Conservation (phyloP, 2,329 filamentous ascomycete species). For the Apiospora kogelbergensis region DNA sequence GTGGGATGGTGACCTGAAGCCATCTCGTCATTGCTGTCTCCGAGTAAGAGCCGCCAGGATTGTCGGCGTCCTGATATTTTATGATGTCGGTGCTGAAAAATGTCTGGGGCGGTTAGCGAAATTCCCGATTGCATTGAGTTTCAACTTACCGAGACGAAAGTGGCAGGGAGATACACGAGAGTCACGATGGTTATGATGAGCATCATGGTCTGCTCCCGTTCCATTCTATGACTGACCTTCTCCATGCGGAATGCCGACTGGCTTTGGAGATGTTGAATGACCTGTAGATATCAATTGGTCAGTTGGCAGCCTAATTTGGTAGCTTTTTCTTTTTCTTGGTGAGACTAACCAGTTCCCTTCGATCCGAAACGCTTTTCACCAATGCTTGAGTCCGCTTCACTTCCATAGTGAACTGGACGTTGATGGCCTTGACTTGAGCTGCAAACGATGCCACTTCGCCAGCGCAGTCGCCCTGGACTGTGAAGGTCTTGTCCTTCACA, state of each 20-base stretch:
- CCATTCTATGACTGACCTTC: conserved; percentile 20
- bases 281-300: conserved; percentile 19
- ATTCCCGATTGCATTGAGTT: not conserved
- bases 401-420: conserved; percentile 36
- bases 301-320: not conserved
- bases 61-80: conserved; percentile 15
- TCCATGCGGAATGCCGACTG: conserved; percentile 31
- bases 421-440: conserved; percentile 33
- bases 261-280: conserved; percentile 33
- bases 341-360: conserved; percentile 33
- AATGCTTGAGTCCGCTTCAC: conserved; percentile 34
- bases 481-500: conserved; percentile 24
- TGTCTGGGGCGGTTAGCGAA: conserved; percentile 24
- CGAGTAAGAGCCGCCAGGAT: conserved; percentile 28
- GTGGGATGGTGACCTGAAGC: conserved; percentile 37
- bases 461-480: conserved; percentile 17
- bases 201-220: conserved; percentile 26
- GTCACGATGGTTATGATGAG: conserved; percentile 35
- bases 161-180: conserved; percentile 34
- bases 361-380: conserved; percentile 32
- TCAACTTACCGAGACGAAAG: conserved; percentile 33
- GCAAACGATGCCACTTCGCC: conserved; percentile 27
- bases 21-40: conserved; percentile 31
- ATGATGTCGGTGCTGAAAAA: conserved; percentile 31
- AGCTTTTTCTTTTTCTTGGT: too few species aligned